Conservation (phyloP, 371 early-diverging fungal genomes). For the Thermomucor indicae-seudaticae region DNA sequence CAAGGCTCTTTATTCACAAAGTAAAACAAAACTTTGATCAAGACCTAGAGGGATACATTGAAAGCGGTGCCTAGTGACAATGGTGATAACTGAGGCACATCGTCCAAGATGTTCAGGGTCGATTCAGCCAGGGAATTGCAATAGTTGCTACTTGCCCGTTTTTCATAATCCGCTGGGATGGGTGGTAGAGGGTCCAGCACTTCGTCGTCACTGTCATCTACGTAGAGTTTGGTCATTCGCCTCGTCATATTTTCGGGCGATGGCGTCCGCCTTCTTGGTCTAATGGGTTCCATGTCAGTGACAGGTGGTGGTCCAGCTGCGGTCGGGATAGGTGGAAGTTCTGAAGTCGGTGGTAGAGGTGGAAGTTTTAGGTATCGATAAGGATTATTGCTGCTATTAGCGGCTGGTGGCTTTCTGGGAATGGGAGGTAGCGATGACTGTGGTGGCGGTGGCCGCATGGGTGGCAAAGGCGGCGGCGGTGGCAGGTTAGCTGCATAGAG, state of each 20-base stretch:
- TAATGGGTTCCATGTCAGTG: neutral
- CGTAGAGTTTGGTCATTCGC: conserved; percentile 19
- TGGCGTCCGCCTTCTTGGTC: neutral
- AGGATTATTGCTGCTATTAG: conserved; percentile 1
- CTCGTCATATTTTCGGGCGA: conserved; percentile 4
- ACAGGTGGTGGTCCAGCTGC: neutral
- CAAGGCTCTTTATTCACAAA: too few relatives aligned
- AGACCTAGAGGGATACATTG: too few relatives aligned
- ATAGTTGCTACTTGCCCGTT: neutral
- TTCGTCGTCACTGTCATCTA: conserved; percentile 27
- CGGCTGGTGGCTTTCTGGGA: neutral
- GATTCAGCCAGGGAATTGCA: too few relatives aligned
- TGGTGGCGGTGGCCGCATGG: conserved; percentile 3
- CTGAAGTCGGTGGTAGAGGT: neutral
- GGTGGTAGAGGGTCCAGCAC: conserved; percentile 25
- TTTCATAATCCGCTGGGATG: conserved; percentile 10
- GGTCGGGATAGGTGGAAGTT: neutral
- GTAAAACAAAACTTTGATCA: too few relatives aligned
- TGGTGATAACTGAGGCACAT: conserved; percentile 14
- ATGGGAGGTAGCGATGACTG: conserved; percentile 10
- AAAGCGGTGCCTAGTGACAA: conserved; percentile 20
- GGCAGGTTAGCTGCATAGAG: conserved; percentile 1
- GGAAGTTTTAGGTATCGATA: conserved; percentile 7
- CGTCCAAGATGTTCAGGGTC: neutral
- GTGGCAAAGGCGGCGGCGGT: conserved; percentile 1